phyloP scores from a whole-genome alignment of 2,329 filamentous ascomycete genomes.

The Ascochyta viciae-villosae region DNA sequence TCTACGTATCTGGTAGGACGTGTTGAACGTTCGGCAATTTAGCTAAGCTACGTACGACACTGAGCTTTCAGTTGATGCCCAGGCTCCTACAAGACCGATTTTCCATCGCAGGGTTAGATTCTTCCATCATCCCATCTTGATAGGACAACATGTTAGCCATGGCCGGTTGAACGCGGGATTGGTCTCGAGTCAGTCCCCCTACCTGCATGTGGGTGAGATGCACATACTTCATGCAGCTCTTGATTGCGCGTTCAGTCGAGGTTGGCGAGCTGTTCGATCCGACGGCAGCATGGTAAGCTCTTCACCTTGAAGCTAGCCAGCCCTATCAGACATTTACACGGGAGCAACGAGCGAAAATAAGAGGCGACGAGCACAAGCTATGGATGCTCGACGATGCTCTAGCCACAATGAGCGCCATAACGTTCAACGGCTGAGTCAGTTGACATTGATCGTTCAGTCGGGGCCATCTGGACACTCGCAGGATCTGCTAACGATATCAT shows the following conservation, averaged over 20 bases:
- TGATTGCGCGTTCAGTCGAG: not conserved
- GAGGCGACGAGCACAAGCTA: not conserved
- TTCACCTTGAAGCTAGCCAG: not conserved
- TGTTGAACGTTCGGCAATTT: not conserved
- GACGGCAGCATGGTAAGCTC: not conserved
- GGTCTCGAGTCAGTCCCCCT: not conserved
- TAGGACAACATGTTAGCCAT: not conserved
- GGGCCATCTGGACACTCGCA: not conserved
- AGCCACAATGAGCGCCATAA: not conserved
- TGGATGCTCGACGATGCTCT: not conserved
- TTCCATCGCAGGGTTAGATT: not conserved
- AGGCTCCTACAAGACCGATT: not conserved
- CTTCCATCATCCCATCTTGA: not conserved
- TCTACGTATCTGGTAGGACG: not conserved
- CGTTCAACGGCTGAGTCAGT: not conserved
- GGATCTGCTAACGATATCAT: slow-evolving; percentile 2
- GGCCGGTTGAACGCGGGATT: not conserved
- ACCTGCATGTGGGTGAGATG: not conserved
- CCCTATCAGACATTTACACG: too few relatives aligned
- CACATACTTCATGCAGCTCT: not conserved
- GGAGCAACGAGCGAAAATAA: not conserved
- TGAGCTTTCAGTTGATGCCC: not conserved
- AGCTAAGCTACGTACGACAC: not conserved
- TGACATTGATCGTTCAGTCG: not conserved
- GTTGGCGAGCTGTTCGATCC: not conserved